Evolutionary conservation across 176 grass and related monocot genomes (phyloP).

Genomic region (Eragrostis curvula): DNA sequence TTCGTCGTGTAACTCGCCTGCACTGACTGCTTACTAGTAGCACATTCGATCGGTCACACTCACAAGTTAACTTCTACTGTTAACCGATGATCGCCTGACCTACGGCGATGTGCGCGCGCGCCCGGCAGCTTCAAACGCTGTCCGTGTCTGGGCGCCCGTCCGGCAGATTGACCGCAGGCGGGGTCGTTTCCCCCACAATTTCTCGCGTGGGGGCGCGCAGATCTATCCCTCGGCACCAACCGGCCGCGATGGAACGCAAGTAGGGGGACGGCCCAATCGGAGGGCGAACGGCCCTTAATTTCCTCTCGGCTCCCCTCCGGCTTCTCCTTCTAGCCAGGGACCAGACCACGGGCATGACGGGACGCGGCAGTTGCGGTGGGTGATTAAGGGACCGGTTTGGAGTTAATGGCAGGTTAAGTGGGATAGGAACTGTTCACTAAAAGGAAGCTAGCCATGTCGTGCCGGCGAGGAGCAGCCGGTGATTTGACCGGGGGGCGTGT

Average conservation of each 20-base stretch:
- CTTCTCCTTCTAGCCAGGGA: neutral
- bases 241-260: neutral
- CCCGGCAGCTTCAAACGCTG: too few species aligned
- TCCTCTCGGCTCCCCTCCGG: neutral
- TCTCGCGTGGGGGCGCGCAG: neutral
- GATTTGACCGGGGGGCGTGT: slow-evolving; percentile 49
- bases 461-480: slow-evolving; percentile 27
- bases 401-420: slow-evolving; percentile 28
- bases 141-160: too few species aligned
- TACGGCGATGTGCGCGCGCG: too few species aligned
- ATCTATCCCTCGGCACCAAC: slow-evolving; percentile 3
- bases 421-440: slow-evolving; percentile 26
- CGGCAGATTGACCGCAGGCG: too few species aligned
- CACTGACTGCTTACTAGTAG: too few species aligned
- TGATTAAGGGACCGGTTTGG: slow-evolving; percentile 32
- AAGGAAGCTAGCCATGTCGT: slow-evolving; percentile 20
- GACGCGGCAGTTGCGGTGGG: slow-evolving; percentile 31
- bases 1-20: too few species aligned
- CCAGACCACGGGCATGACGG: neutral
- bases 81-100: too few species aligned
- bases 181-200: too few species aligned
- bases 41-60: too few species aligned
- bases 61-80: too few species aligned
- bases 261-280: neutral
- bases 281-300: slow-evolving; percentile 12